phyloP scores from a whole-genome alignment of 352 stramenopile species.

The Phytopythium cucurbitacearum region DNA sequence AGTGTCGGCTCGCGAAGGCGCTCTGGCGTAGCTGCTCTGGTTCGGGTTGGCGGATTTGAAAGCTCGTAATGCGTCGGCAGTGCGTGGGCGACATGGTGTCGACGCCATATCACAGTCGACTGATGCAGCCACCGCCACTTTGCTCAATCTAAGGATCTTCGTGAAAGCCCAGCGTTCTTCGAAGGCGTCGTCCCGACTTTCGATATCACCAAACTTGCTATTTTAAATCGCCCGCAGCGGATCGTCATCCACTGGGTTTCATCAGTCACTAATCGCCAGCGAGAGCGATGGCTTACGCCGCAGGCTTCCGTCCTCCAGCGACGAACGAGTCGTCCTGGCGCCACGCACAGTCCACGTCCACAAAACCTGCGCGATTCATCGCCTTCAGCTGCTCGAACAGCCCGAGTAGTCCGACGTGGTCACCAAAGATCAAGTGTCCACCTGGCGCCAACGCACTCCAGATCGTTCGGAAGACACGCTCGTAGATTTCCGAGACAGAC shows the following conservation, averaged over 20 bases:
- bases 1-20: neutral
- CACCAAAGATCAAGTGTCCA: slow-evolving; percentile 62
- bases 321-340: slow-evolving; percentile 74
- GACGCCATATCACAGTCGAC: too few species aligned
- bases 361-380: slow-evolving; percentile 53
- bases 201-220: too few species aligned
- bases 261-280: too few species aligned
- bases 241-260: too few species aligned
- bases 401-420: slow-evolving; percentile 66
- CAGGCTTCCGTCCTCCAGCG: slow-evolving; percentile 43
- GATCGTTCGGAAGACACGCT: slow-evolving; percentile 49
- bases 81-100: too few species aligned
- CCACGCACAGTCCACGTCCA: slow-evolving; percentile 76
- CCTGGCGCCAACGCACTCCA: slow-evolving; percentile 48
- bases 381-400: slow-evolving; percentile 63
- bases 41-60: neutral
- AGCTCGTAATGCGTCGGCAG: too few species aligned
- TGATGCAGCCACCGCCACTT: too few species aligned
- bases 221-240: too few species aligned
- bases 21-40: neutral
- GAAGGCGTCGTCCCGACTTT: too few species aligned
- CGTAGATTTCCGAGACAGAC: slow-evolving; percentile 31
- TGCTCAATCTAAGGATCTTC: too few species aligned
- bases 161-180: too few species aligned
- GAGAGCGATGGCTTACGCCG: neutral